Evolutionary conservation across 495 filamentous ascomycete genomes (phyloP).

Genomic region (Rhypophila decipiens): DNA sequence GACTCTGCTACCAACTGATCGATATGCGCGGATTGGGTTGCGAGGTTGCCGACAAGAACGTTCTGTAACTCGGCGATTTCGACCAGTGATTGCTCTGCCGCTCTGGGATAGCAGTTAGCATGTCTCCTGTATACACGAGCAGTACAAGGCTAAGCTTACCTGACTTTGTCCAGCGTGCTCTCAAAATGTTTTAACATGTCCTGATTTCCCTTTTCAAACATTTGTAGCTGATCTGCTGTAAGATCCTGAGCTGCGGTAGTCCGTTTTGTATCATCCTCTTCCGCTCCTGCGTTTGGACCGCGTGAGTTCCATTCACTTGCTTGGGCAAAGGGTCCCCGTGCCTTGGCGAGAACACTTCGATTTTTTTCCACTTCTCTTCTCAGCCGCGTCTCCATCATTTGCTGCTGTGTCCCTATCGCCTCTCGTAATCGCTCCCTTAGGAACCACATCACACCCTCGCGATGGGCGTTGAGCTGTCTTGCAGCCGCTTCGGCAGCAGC

Average conservation of each 20-base stretch:
- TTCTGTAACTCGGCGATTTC: slow-evolving; percentile 93
- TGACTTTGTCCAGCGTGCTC: slow-evolving; percentile 84
- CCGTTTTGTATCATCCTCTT: slow-evolving; percentile 21
- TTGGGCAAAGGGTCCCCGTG: slow-evolving; percentile 19
- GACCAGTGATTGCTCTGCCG: slow-evolving; percentile 80
- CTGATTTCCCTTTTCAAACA: slow-evolving; percentile 92
- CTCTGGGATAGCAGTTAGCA: slow-evolving; percentile 46
- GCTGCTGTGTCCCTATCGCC: slow-evolving; percentile 67
- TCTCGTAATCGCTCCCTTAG: slow-evolving; percentile 67
- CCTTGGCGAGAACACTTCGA: slow-evolving; percentile 76
- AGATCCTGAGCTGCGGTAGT: slow-evolving; percentile 47
- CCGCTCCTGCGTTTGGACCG: slow-evolving; percentile 31
- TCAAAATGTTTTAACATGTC: slow-evolving; percentile 89
- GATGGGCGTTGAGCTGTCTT: slow-evolving; percentile 51
- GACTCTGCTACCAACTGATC: slow-evolving; percentile 84
- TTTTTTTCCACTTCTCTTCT: slow-evolving; percentile 81
- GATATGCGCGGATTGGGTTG: slow-evolving; percentile 78
- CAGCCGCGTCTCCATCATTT: slow-evolving; percentile 86
- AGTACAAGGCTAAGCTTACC: too few relatives aligned
- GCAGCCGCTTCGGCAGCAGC: slow-evolving; percentile 60
- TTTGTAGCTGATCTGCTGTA: slow-evolving; percentile 75
- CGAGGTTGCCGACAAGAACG: slow-evolving; percentile 76
- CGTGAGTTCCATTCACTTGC: not conserved
- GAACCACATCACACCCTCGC: slow-evolving; percentile 81
- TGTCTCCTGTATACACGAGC: not conserved